Conservation (phyloP, 495 filamentous ascomycete species). For the Annulohypoxylon nitens region DNA sequence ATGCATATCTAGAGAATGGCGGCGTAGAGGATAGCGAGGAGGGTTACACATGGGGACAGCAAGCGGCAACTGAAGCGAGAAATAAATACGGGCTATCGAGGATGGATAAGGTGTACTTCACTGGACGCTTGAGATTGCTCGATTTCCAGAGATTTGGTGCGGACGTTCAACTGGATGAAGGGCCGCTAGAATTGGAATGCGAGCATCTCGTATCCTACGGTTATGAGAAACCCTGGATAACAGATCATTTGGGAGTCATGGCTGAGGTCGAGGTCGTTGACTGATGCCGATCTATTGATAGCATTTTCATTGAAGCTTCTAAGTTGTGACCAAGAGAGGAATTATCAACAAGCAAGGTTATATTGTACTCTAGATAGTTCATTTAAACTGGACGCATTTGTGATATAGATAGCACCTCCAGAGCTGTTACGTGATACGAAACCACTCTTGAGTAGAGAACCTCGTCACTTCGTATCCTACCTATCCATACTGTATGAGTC, state of each 20-base stretch:
- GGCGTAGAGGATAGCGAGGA: conserved; percentile 62
- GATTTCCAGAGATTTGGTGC: conserved; percentile 60
- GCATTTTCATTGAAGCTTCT: neutral
- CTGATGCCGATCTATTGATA: neutral
- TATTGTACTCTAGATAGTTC: too few relatives aligned
- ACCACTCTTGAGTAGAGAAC: too few relatives aligned
- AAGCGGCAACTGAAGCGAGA: conserved; percentile 53
- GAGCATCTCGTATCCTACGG: conserved; percentile 42
- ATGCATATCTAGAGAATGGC: conserved; percentile 67
- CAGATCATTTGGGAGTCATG: conserved; percentile 65
- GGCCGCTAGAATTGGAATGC: conserved; percentile 29
- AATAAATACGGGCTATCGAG: conserved; percentile 58
- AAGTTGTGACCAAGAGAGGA: neutral
- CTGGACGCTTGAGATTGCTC: conserved; percentile 48
- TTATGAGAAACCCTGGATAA: conserved; percentile 58
- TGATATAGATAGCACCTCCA: too few relatives aligned
- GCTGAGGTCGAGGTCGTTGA: conserved; percentile 48
- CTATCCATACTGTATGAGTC: too few relatives aligned
- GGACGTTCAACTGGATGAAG: conserved; percentile 25
- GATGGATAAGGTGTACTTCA: conserved; percentile 66
- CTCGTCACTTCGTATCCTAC: too few relatives aligned
- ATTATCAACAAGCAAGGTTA: too few relatives aligned
- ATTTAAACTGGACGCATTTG: too few relatives aligned
- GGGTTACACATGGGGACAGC: conserved; percentile 70
- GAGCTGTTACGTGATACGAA: too few relatives aligned